Conservation (phyloP, 345 rosid genomes). For the Eucalyptus viminalis region DNA sequence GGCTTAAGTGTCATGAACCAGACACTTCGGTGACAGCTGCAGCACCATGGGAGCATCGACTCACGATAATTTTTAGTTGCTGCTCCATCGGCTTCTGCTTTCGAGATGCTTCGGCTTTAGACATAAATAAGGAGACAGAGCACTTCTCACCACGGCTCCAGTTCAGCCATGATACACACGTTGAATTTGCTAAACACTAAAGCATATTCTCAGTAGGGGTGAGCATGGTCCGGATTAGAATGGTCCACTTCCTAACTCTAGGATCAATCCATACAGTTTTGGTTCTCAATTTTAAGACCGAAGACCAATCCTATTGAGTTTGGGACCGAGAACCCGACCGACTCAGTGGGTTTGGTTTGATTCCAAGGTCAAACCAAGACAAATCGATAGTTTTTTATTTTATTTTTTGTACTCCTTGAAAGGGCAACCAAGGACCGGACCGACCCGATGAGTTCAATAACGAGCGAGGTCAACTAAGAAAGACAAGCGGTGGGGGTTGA, state of each 20-base stretch:
- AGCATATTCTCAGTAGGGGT: neutral
- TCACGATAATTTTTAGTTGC: neutral
- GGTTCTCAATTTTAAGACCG: fast-evolving
- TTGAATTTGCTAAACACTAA: neutral
- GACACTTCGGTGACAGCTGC: neutral
- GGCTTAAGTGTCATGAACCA: neutral
- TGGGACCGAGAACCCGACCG: fast-evolving
- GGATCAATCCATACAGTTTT: fast-evolving
- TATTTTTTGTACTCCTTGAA: no score
- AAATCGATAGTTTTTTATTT: no score
- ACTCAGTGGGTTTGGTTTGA: fast-evolving
- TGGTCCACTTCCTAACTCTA: fast-evolving
- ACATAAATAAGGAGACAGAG: neutral
- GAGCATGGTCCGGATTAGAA: fast-evolving
- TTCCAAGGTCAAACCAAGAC: no score
- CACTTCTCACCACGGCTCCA: neutral
- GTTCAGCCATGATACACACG: neutral
- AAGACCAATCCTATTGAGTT: fast-evolving
- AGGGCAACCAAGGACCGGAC: fast-evolving
- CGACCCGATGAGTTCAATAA: fast-evolving
- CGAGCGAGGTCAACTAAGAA: fast-evolving
- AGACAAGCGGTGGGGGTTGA: fast-evolving
- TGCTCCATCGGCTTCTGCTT: neutral
- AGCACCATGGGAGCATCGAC: neutral
- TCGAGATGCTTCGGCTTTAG: neutral